Evolutionary conservation across 768 basidiomycete species (phyloP), one percentile per base, ranked within the genome.

Genomic region (Boletus insuetus): DNA sequence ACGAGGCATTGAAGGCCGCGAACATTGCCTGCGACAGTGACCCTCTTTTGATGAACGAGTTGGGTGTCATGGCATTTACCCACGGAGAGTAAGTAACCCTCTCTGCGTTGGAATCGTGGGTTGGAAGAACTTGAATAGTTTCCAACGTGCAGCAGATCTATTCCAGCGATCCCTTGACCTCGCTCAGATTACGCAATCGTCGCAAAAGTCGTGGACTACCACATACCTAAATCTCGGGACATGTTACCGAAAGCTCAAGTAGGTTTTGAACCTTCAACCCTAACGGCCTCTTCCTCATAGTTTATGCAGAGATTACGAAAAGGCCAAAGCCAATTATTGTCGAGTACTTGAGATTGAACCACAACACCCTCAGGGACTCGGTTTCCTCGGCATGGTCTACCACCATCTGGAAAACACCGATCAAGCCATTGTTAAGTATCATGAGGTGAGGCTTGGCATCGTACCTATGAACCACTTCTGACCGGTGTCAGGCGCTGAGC

Each of bases 141-240:
- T 85, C 69, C 78, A 83, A 31, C 72, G 74, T 24, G 95, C 97
- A 2, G 83, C 82, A 1, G 73, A 75, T 17, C 74, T 90, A 40
- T 95, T 98, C 69, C 73, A 81, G 56, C 77, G 80, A 55, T 86
- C 96, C 0, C 79, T 98, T 16, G 81, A 84, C n/a, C 77, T 91
- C 6, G 93, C 94, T 1, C 80, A 89, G 56, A 84, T 89, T 16
- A 90, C 93, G 9, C 93, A 97, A 68, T 85, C 85, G 46, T 90
- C 92, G 1, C 85, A 90, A 56, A 81, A 81, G 37, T 83, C 89
- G 0, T 98, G 96, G 95, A 81, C 87, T 1, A 85, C 86, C 12
- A 97, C 95, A 0, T 93, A 91, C 69, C 76, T 96, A 56, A 99
- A 98, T 67, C 81, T 98, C 17, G 97, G 93, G 12, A 97, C 96